Conservation (phyloP, 805 yeast genomes). For the Middelhovenomyces tepae region DNA sequence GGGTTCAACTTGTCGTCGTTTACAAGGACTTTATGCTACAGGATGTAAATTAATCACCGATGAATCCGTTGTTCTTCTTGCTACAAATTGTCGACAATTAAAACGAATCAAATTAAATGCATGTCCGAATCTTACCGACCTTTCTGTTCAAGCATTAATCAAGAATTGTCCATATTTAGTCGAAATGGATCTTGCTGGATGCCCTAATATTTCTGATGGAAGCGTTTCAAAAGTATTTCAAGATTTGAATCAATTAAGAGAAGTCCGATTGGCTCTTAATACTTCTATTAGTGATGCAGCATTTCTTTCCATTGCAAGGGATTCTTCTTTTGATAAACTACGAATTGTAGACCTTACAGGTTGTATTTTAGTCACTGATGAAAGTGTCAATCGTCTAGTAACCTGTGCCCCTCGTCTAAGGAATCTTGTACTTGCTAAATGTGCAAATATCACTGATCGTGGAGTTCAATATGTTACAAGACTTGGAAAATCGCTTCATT, state of each 20-base stretch:
- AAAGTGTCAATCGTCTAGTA: conserved; percentile 63
- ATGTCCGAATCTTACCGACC: conserved; percentile 57
- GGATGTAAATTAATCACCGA: conserved; percentile 69
- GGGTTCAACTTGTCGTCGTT: conserved; percentile 59
- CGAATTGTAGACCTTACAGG: conserved; percentile 80
- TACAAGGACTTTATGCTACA: conserved; percentile 88
- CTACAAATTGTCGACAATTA: conserved; percentile 58
- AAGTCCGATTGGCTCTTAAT: conserved; percentile 73
- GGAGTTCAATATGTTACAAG: conserved; percentile 62
- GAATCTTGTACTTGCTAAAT: conserved; percentile 82
- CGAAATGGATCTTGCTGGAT: conserved; percentile 81
- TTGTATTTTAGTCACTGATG: conserved; percentile 74
- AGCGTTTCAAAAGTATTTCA: conserved; percentile 49
- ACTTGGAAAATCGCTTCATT: conserved; percentile 73
- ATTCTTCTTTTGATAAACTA: conserved; percentile 45
- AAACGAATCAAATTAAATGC: conserved; percentile 78
- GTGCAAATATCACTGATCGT: conserved; percentile 76
- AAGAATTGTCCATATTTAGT: conserved; percentile 70
- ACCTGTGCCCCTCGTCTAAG: conserved; percentile 74
- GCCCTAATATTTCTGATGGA: conserved; percentile 63
- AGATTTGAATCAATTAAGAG: conserved; percentile 65
- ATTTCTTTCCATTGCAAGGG: conserved; percentile 45
- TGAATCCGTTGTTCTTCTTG: conserved; percentile 48
- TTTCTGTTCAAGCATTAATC: conserved; percentile 49
- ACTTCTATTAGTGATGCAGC: conserved; percentile 59